Evolutionary conservation across 2,329 filamentous ascomycete species (phyloP).

Genomic region (Aspergillus aculeatus): DNA sequence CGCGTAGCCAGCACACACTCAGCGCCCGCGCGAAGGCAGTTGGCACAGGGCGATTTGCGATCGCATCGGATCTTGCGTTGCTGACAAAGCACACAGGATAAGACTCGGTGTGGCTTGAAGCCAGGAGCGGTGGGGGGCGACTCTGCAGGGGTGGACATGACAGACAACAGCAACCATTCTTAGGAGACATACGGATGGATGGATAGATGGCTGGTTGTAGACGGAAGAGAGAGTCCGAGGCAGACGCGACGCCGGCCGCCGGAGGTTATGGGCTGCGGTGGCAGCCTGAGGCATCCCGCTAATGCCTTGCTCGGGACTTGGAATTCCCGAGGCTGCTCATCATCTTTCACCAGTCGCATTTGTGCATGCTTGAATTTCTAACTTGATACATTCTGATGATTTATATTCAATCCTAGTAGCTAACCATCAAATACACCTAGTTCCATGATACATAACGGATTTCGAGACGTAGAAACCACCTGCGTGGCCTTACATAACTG

Average conservation of each 20-base stretch:
- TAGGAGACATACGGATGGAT: background rate
- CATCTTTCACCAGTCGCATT: too few relatives aligned
- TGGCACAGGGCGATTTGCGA: constrained; percentile 68
- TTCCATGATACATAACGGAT: too few relatives aligned
- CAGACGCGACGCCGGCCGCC: background rate
- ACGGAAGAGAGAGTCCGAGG: background rate
- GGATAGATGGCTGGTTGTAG: background rate
- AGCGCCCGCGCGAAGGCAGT: constrained; percentile 62
- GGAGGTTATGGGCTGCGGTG: background rate
- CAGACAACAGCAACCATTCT: too few relatives aligned
- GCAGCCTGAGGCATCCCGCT: background rate
- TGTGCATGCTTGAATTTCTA: too few relatives aligned
- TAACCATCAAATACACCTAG: too few relatives aligned
- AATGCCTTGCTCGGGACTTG: background rate
- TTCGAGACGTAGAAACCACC: too few relatives aligned
- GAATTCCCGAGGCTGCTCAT: background rate
- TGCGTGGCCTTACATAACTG: too few relatives aligned
- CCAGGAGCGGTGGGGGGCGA: background rate
- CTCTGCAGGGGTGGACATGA: background rate
- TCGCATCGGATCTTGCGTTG: constrained; percentile 75
- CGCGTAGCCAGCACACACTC: constrained; percentile 54
- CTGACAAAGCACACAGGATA: constrained; percentile 68
- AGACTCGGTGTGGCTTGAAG: constrained; percentile 14
- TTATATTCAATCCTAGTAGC: too few relatives aligned
- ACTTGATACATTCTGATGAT: too few relatives aligned